phyloP scores from a whole-genome alignment of 495 filamentous ascomycete genomes.

The Trypethelium eluteriae region DNA sequence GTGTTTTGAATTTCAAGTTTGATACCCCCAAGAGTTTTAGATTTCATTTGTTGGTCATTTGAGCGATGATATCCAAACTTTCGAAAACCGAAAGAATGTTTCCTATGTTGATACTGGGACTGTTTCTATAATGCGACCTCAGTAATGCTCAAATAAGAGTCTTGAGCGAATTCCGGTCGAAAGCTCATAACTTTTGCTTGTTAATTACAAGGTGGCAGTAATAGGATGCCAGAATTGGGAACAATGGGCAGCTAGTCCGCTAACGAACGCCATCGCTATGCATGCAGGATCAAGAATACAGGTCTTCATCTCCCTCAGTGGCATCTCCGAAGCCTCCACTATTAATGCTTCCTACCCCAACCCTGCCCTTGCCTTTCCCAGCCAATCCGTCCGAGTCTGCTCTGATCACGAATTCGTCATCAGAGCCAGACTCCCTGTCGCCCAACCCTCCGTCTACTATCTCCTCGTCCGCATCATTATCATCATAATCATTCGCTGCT shows the following conservation, averaged over 20 bases:
- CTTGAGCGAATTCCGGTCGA: not conserved
- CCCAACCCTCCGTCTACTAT: not conserved
- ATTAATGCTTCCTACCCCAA: not conserved
- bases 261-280: constrained; percentile 1
- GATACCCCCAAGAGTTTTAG: constrained; percentile 7
- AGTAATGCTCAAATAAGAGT: not conserved
- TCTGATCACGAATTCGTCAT: constrained; percentile 1
- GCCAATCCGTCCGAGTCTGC: not conserved
- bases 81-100: not conserved
- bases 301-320: not conserved
- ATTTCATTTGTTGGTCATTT: constrained; percentile 5
- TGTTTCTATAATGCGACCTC: not conserved
- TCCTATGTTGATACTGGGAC: not conserved
- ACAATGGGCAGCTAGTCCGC: not conserved
- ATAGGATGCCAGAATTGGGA: not conserved
- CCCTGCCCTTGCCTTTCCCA: not conserved
- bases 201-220: not conserved
- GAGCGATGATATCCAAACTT: not conserved
- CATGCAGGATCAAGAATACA: constrained; percentile 4
- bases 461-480: constrained; percentile 8
- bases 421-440: constrained; percentile 5
- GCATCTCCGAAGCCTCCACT: not conserved
- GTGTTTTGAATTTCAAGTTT: not conserved
- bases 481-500: not conserved
- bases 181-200: not conserved